A percentile compares a stretch with the other conserved stretches of the same genome.
Conservation (phyloP, 1,284 basidiomycete genomes). For the Leccinum angustisporum region DNA sequence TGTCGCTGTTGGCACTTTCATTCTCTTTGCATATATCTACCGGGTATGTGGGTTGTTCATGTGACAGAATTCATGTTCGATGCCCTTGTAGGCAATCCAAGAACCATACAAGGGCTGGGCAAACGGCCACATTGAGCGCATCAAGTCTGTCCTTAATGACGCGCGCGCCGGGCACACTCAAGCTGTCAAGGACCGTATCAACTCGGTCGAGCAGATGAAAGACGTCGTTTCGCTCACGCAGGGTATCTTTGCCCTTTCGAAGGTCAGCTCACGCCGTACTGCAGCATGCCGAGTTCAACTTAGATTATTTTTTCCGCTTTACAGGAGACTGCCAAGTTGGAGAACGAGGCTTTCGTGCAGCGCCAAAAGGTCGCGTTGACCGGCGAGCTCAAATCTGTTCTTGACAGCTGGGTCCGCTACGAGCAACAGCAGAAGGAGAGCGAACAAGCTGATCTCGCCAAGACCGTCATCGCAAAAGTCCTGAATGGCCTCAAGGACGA, state of each 20-base stretch:
- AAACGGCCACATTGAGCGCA: slow-evolving; percentile 79
- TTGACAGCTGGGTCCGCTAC: slow-evolving; percentile 98
- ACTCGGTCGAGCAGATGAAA: slow-evolving; percentile 89
- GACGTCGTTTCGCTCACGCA: slow-evolving; percentile 91
- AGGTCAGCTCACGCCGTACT: slow-evolving; percentile 48
- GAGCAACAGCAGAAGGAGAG: slow-evolving; percentile 97
- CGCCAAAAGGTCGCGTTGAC: slow-evolving; percentile 88
- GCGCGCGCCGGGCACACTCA: slow-evolving; percentile 90
- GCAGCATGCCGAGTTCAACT: background rate
- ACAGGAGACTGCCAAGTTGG: slow-evolving; percentile 90
- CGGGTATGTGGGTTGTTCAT: slow-evolving; percentile 52
- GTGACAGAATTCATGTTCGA: slow-evolving; percentile 1
- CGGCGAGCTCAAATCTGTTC: slow-evolving; percentile 88
- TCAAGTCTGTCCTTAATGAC: slow-evolving; percentile 80
- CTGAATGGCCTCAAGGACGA: slow-evolving; percentile 83
- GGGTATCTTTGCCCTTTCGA: slow-evolving; percentile 89
- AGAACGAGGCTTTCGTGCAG: slow-evolving; percentile 89
- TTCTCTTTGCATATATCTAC: slow-evolving; percentile 86
- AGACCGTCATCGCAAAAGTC: slow-evolving; percentile 86
- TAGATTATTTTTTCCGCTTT: background rate
- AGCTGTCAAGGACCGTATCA: slow-evolving; percentile 91
- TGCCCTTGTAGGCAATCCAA: slow-evolving; percentile 36
- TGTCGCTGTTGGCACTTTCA: slow-evolving; percentile 79
- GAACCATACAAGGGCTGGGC: slow-evolving; percentile 96
- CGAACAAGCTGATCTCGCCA: slow-evolving; percentile 90